Percentiles rank a stretch among this genome's conserved stretches.
These are phyloP conservation scores for Aureobasidium sp. DNA, from an alignment of 2,329 filamentous ascomycete species.

Conservation along the genomic window DNA sequence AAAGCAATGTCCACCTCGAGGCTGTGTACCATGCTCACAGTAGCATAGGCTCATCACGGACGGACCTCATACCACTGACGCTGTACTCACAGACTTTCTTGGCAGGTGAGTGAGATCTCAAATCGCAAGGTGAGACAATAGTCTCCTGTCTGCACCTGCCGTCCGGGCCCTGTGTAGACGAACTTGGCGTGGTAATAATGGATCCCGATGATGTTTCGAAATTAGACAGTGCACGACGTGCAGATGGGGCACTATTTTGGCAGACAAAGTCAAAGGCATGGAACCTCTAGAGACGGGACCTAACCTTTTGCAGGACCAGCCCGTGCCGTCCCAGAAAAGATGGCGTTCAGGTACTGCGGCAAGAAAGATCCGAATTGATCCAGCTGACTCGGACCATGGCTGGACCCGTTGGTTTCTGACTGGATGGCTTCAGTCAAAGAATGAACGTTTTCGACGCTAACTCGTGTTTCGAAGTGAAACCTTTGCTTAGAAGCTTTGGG, in stretches of 20 bases:
- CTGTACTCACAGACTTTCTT: not conserved
- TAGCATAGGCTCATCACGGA: not conserved
- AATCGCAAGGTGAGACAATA: slow-evolving; percentile 7
- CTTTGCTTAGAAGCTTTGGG: not conserved
- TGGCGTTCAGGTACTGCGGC: not conserved
- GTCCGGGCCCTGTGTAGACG: not conserved
- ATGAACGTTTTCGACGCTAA: not conserved
- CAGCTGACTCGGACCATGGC: not conserved
- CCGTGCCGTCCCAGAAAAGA: not conserved
- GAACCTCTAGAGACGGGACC: not conserved
- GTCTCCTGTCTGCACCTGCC: not conserved
- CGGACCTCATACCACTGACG: not conserved
- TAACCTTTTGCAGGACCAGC: not conserved
- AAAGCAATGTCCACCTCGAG: not conserved
- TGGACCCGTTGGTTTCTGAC: not conserved
- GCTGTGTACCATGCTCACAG: not conserved
- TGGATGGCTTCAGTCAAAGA: not conserved
- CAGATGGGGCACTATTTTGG: slow-evolving; percentile 6
- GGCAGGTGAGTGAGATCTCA: not conserved
- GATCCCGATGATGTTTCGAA: not conserved
- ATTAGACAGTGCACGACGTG: not conserved
- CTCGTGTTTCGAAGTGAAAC: not conserved
- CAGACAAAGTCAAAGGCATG: not conserved
- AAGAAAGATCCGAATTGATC: not conserved
- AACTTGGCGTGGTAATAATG: slow-evolving; percentile 2